Evolutionary conservation across 345 rosid species (phyloP).

Genomic region (Hibiscus mutabilis): DNA sequence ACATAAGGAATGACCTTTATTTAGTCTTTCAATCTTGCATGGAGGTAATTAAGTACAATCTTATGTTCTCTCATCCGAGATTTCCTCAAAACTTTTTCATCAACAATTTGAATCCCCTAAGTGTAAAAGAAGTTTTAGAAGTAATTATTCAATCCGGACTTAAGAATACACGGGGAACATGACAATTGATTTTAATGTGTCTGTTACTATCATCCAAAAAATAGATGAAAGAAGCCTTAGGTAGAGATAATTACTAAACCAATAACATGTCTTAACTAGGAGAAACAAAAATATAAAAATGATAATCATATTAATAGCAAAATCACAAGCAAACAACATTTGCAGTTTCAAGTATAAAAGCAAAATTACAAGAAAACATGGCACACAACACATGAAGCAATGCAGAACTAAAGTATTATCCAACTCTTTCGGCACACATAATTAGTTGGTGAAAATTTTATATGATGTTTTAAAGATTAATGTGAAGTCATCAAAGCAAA

Average conservation of each 20-base stretch:
- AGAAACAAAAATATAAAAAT: not conserved
- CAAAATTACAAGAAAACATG: too few species aligned
- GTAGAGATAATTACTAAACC: not conserved
- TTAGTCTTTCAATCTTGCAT: constrained; percentile 45
- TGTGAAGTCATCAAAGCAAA: too few species aligned
- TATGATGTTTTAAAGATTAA: too few species aligned
- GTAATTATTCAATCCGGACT: not conserved
- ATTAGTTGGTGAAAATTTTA: too few species aligned
- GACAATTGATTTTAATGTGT: not conserved
- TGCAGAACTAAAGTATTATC: too few species aligned
- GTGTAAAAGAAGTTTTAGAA: not conserved
- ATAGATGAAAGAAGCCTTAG: not conserved
- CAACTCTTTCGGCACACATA: too few species aligned
- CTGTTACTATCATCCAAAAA: too few species aligned
- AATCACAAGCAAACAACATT: not conserved
- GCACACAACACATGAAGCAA: too few species aligned
- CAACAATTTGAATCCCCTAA: constrained; percentile 32
- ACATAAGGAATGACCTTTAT: constrained; percentile 38
- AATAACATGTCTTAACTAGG: not conserved
- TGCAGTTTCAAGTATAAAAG: too few species aligned
- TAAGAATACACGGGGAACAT: not conserved
- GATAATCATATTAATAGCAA: not conserved
- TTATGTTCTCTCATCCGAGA: constrained; percentile 33
- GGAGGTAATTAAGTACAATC: constrained; percentile 33
- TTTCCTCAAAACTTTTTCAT: constrained; percentile 32